Conservation (phyloP, 2,329 filamentous ascomycete species). For the Epichloe typhina region DNA sequence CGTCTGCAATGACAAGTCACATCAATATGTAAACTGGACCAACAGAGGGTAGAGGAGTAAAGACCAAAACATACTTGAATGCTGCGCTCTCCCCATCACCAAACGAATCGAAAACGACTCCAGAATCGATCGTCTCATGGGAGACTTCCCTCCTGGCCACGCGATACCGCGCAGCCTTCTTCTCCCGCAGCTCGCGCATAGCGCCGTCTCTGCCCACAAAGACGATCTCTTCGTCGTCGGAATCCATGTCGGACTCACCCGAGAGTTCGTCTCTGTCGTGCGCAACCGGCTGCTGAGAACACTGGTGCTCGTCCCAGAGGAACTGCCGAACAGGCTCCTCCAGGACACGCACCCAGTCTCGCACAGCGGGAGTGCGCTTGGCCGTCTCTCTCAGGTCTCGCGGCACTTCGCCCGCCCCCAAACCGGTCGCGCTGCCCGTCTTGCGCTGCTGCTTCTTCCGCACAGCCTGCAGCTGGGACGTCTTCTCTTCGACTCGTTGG, state of each 20-base stretch:
- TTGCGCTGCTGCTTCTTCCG: slow-evolving; percentile 34
- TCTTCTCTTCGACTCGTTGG: slow-evolving; percentile 36
- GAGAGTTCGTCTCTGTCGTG: slow-evolving; percentile 9
- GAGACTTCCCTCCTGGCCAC: slow-evolving; percentile 37
- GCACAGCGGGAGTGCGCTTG: slow-evolving; percentile 69
- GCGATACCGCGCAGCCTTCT: slow-evolving; percentile 30
- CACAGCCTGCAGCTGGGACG: slow-evolving; percentile 23
- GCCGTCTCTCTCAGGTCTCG: slow-evolving; percentile 68
- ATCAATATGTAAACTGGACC: not conserved
- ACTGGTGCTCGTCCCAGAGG: slow-evolving; percentile 37
- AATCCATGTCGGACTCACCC: slow-evolving; percentile 25
- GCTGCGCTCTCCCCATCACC: slow-evolving; percentile 63
- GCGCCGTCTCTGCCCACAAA: slow-evolving; percentile 63
- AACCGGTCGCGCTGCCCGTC: slow-evolving; percentile 26
- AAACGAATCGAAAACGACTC: slow-evolving; percentile 67
- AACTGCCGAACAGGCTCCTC: slow-evolving; percentile 76
- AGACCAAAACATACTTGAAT: slow-evolving; percentile 54
- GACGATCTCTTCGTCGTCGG: slow-evolving; percentile 72
- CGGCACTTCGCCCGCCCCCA: slow-evolving; percentile 49
- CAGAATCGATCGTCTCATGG: slow-evolving; percentile 46
- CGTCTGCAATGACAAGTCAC: slow-evolving; percentile 38
- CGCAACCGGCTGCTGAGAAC: slow-evolving; percentile 7
- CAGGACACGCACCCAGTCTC: slow-evolving; percentile 66
- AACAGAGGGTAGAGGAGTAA: too few relatives aligned
- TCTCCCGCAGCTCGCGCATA: slow-evolving; percentile 30